A percentile compares a stretch with the other conserved stretches of the same genome.
Evolutionary conservation across 2,329 filamentous ascomycete genomes (phyloP).

Genomic region (Anthostomella pinea): DNA sequence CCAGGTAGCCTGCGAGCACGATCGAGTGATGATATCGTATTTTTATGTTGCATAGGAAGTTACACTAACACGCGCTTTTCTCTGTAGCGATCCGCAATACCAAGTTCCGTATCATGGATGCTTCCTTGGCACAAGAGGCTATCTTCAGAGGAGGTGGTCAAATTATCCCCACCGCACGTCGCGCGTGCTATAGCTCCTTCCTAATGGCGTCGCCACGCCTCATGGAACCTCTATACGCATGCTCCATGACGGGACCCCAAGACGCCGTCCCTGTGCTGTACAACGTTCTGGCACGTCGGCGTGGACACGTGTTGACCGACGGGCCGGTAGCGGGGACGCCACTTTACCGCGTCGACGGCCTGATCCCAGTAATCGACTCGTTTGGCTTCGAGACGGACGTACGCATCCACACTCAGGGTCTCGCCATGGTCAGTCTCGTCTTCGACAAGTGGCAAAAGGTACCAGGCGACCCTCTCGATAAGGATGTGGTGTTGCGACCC

Average conservation of each 20-base stretch:
- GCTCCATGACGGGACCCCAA: constrained; percentile 88
- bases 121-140: constrained; percentile 80
- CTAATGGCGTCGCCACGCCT: constrained; percentile 93
- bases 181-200: constrained; percentile 94
- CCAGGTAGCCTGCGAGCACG: too few relatives aligned
- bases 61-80: constrained; percentile 16
- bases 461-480: constrained; percentile 90
- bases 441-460: constrained; percentile 97
- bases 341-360: constrained; percentile 83
- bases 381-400: constrained; percentile 98
- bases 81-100: constrained; percentile 84
- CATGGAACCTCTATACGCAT: constrained; percentile 94
- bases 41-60: too few relatives aligned
- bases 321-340: constrained; percentile 92
- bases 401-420: constrained; percentile 90
- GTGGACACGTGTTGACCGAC: constrained; percentile 93
- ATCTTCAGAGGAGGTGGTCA: constrained; percentile 96
- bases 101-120: constrained; percentile 94
- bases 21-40: too few relatives aligned
- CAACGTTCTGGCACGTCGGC: constrained; percentile 81
- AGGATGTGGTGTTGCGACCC: constrained; percentile 75
- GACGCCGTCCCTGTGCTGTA: constrained; percentile 87
- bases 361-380: constrained; percentile 93
- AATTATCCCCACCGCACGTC: constrained; percentile 90
- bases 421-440: constrained; percentile 83